phyloP scores from a whole-genome alignment of 2,329 filamentous ascomycete genomes.

The Malbranchea cinnamomea region DNA sequence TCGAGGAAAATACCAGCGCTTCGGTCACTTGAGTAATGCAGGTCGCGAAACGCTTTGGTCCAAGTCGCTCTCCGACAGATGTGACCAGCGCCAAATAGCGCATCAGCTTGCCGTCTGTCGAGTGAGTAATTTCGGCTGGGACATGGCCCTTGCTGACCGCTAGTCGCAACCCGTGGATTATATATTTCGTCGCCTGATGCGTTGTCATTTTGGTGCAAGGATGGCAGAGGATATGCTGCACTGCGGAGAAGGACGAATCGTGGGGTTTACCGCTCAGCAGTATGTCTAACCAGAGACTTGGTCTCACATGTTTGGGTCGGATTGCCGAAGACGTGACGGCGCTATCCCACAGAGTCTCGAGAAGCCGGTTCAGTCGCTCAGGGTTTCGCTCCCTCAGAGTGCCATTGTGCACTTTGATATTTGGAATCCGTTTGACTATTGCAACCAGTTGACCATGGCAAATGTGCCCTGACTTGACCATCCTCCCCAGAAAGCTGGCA shows the following conservation, averaged over 20 bases:
- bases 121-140: too few species aligned
- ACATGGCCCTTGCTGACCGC: too few species aligned
- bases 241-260: too few species aligned
- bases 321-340: too few species aligned
- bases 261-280: too few species aligned
- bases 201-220: too few species aligned
- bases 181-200: too few species aligned
- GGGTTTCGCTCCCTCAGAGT: slow-evolving; percentile 9
- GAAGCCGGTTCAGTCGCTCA: slow-evolving; percentile 13
- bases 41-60: slow-evolving; percentile 13
- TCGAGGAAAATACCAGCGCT: slow-evolving; percentile 13
- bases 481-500: slow-evolving; percentile 16
- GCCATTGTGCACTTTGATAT: slow-evolving; percentile 8
- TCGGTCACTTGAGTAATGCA: slow-evolving; percentile 22
- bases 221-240: too few species aligned
- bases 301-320: too few species aligned
- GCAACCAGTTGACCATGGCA: slow-evolving; percentile 17
- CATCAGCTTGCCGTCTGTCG: too few species aligned
- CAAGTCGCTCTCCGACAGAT: slow-evolving; percentile 13
- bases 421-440: slow-evolving; percentile 18
- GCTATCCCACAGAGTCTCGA: slow-evolving; percentile 22
- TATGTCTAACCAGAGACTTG: too few species aligned
- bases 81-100: slow-evolving; percentile 6
- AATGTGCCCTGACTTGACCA: slow-evolving; percentile 22
- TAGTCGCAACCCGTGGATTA: too few species aligned